Evolutionary conservation across 116 monocot genomes (phyloP).

Genomic region (Zostera marina): DNA sequence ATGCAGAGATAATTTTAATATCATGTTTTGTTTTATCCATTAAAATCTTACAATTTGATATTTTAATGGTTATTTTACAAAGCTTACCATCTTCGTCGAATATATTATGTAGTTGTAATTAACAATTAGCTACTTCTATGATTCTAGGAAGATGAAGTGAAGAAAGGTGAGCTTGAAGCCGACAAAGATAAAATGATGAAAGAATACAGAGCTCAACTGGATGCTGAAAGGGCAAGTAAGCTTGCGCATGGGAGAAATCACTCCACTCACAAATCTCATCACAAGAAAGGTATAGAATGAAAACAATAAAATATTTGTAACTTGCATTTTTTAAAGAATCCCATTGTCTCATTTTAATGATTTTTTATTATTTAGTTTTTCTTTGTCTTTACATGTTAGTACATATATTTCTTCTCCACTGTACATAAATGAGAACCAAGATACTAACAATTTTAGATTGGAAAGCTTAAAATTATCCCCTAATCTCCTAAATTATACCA

Average conservation of each 20-base stretch:
- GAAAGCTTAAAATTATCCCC: no score
- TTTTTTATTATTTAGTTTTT: not conserved
- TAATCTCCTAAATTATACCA: no score
- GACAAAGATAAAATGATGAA: constrained; percentile 99
- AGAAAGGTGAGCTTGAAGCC: constrained; percentile 82
- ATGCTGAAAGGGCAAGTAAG: constrained; percentile 84
- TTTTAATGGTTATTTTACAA: no score
- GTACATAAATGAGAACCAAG: no score
- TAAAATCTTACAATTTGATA: no score
- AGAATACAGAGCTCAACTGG: constrained; percentile 94
- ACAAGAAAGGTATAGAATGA: constrained; percentile 55
- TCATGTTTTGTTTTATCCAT: not conserved
- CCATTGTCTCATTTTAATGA: not conserved
- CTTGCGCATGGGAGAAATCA: constrained; percentile 81
- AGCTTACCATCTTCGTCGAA: no score
- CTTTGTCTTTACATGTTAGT: no score
- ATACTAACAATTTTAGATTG: no score
- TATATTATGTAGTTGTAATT: no score
- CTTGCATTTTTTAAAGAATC: no score
- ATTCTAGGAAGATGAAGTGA: constrained; percentile 78
- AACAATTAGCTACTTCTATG: not conserved
- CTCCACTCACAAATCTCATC: constrained; percentile 44
- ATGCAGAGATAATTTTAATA: not conserved
- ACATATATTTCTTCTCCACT: no score
- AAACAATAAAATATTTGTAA: not conserved